A percentile compares a stretch with the other conserved stretches of the same genome.
phyloP scores from a whole-genome alignment of 768 basidiomycete species.

The Tylopilus plumbeoviolaceoides region DNA sequence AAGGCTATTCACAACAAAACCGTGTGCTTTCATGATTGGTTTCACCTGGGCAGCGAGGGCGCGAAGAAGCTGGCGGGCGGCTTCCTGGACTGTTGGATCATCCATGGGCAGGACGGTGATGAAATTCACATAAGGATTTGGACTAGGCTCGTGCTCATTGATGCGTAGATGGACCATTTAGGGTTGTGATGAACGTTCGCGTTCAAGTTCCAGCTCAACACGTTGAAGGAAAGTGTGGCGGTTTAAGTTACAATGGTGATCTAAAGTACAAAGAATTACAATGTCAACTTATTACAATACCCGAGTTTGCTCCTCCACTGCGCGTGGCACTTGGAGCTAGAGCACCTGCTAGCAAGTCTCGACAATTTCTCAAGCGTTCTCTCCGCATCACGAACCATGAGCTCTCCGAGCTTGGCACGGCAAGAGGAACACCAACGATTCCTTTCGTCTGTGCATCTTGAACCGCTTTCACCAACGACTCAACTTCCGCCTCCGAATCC shows the following conservation, averaged over 20 bases:
- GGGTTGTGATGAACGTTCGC: neutral
- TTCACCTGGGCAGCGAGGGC: slow-evolving; percentile 81
- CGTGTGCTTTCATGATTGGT: slow-evolving; percentile 79
- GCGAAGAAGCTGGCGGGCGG: slow-evolving; percentile 66
- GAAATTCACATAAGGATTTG: slow-evolving; percentile 76
- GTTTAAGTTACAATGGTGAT: neutral
- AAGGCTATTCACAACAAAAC: slow-evolving; percentile 70
- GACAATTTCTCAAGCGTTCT: slow-evolving; percentile 55
- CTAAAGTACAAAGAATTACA: neutral
- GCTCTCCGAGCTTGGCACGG: slow-evolving; percentile 67
- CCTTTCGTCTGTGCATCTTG: slow-evolving; percentile 54
- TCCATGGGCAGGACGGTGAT: slow-evolving; percentile 51
- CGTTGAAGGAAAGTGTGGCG: too few relatives aligned
- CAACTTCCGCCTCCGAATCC: slow-evolving; percentile 84
- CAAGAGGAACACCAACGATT: slow-evolving; percentile 59
- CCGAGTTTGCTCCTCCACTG: slow-evolving; percentile 16
- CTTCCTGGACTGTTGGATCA: slow-evolving; percentile 47
- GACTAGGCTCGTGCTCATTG: slow-evolving; percentile 66
- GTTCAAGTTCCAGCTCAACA: too few relatives aligned
- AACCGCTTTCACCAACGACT: slow-evolving; percentile 64
- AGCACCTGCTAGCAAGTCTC: slow-evolving; percentile 55
- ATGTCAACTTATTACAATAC: slow-evolving; percentile 21
- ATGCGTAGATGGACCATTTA: slow-evolving; percentile 66
- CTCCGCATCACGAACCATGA: slow-evolving; percentile 81
- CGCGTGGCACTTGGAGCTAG: slow-evolving; percentile 29